Base-by-base conservation (phyloP, 768 basidiomycete species). In the Termitomyces sp. region DNA sequence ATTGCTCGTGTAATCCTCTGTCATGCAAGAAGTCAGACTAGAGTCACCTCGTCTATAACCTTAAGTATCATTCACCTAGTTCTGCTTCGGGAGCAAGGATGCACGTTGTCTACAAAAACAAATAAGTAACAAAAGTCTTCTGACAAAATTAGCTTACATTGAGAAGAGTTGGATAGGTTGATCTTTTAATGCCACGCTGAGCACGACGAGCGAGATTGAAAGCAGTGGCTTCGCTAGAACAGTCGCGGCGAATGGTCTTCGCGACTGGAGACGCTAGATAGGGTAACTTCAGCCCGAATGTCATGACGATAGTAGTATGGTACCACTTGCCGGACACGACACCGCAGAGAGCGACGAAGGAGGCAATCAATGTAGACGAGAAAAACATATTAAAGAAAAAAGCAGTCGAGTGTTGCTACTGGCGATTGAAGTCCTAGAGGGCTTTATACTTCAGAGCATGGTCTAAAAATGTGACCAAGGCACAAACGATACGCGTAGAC, bases 201-300 rank as follows among this genome's bases (percentile, higher is more conserved):
- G 56, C 50, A 12, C 64, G 57, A 45, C 64, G 39, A 28, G 60
- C 60, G n/a, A 64, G 20, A 51, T 62, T 64, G 44, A 62, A 64
- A 10, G 55, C 45, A 44, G 55, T 24, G 18, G 59, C 56, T 54
- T 62, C 58, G 20, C 58, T 45, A 22, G 58, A 62, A 44, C 63
- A 65, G 37, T 58, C 62, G 12, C 60, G 47, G 5, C 52, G 51
- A 22, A 47, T 34, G 22, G 59, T 48, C 13, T 47, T 48, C 16
- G n/a, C 41, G 7, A 51, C 24, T 37, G 58, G 51, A 28, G 55
- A 51, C 22, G 46, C 42, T 37, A 22, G 12, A 42, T 2, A 48
- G 28, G 66, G 7, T 26, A 5, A 41, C 13, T 20, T 52, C 26
- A 52, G 26, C 10, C n/a, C 18, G 12, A 7, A 36, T 37, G 36